Evolutionary conservation across 768 basidiomycete species (phyloP).

Genomic region (Fistulinella prunicolor): DNA sequence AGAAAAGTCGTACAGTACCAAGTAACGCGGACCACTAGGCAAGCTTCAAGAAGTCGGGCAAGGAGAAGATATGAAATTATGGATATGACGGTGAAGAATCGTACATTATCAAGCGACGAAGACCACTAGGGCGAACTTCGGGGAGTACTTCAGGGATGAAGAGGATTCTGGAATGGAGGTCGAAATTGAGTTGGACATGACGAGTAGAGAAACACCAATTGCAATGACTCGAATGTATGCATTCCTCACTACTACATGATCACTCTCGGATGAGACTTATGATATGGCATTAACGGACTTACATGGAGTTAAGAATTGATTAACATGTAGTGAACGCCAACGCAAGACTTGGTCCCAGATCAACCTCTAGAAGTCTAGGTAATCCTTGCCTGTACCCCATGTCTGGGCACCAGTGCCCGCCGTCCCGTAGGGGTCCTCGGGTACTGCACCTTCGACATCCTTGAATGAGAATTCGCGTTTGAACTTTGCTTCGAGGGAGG

Average conservation of each 20-base stretch:
- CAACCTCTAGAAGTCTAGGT: constrained; percentile 47
- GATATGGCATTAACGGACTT: not conserved
- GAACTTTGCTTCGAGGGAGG: constrained; percentile 70
- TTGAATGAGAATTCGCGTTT: constrained; percentile 81
- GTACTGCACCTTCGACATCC: constrained; percentile 53
- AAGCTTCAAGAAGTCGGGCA: not conserved
- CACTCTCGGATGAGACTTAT: not conserved
- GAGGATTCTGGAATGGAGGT: too few species aligned
- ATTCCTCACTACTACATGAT: not conserved
- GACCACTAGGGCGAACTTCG: too few species aligned
- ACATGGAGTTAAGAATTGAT: not conserved
- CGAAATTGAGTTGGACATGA: too few species aligned
- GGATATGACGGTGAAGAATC: too few species aligned
- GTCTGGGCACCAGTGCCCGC: constrained; percentile 38
- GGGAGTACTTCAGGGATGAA: too few species aligned
- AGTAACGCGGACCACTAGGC: not conserved
- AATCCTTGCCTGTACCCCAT: constrained; percentile 51
- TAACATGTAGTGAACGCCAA: not conserved
- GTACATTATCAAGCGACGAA: too few species aligned
- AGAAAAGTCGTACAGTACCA: not conserved
- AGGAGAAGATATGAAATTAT: not conserved
- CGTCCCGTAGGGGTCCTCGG: constrained; percentile 52
- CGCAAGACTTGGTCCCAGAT: not conserved
- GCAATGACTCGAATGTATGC: too few species aligned
- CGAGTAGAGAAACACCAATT: too few species aligned